Conservation (phyloP, 2,329 filamentous ascomycete species). For the Alternaria postmessia region DNA sequence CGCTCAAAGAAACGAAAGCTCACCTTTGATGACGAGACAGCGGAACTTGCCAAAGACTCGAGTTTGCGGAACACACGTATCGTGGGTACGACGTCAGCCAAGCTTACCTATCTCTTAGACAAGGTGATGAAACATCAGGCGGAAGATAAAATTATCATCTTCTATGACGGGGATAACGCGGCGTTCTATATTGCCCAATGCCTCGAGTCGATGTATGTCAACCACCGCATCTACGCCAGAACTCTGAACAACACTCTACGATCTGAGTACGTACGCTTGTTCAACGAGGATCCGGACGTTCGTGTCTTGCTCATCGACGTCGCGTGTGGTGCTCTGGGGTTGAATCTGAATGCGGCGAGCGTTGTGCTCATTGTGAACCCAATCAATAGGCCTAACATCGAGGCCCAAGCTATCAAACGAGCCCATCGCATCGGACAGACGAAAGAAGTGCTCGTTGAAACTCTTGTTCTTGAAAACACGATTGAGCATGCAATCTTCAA, state of each 20-base stretch:
- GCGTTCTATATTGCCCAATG: constrained; percentile 86
- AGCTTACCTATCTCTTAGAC: constrained; percentile 85
- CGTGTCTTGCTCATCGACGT: constrained; percentile 90
- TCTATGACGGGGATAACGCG: constrained; percentile 88
- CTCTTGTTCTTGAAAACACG: constrained; percentile 78
- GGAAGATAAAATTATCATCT: constrained; percentile 86
- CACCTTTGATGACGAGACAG: constrained; percentile 40
- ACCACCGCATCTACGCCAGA: constrained; percentile 73
- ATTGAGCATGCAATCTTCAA: constrained; percentile 86
- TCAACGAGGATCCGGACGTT: constrained; percentile 73
- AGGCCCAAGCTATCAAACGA: constrained; percentile 91
- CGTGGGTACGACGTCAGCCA: constrained; percentile 83
- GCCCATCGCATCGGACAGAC: constrained; percentile 87
- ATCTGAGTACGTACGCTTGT: constrained; percentile 78
- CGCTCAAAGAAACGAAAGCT: constrained; percentile 44
- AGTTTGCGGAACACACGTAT: constrained; percentile 69
- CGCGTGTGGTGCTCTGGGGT: constrained; percentile 84
- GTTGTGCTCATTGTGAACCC: constrained; percentile 90
- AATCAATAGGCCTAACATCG: constrained; percentile 81
- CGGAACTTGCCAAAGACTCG: constrained; percentile 53
- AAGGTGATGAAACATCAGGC: constrained; percentile 72
- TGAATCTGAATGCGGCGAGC: constrained; percentile 84
- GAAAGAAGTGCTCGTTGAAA: constrained; percentile 82
- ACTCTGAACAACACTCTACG: constrained; percentile 67
- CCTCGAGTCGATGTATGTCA: constrained; percentile 73